These are phyloP conservation scores for Phoma sp. DNA, from an alignment of 2,329 filamentous ascomycete genomes.

Conservation along the genomic window DNA sequence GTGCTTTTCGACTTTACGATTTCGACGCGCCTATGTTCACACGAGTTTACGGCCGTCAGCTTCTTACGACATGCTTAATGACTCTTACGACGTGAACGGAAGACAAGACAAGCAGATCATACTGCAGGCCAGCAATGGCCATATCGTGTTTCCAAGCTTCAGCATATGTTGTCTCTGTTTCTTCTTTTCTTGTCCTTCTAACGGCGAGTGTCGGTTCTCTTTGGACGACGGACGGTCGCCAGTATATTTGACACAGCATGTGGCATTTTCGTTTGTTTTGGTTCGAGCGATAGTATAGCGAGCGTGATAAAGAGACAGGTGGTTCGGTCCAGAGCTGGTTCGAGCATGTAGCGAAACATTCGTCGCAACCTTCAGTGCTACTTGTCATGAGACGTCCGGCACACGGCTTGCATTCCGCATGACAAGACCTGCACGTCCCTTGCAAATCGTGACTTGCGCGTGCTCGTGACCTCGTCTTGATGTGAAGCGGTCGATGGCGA, in stretches of 20 bases:
- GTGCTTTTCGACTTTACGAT: slow-evolving; percentile 40
- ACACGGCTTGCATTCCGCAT: slow-evolving; percentile 11
- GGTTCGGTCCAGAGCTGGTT: slow-evolving; percentile 6
- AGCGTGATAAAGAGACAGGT: slow-evolving; percentile 8
- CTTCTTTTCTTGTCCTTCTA: slow-evolving; percentile 9
- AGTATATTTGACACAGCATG: slow-evolving; percentile 11
- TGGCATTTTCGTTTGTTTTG: slow-evolving; percentile 11
- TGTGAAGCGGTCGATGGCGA: not conserved
- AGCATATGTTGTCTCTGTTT: slow-evolving; percentile 25
- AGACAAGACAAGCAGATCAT: slow-evolving; percentile 56
- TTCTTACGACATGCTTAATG: slow-evolving; percentile 56
- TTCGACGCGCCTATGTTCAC: slow-evolving; percentile 45
- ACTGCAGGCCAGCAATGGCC: slow-evolving; percentile 57
- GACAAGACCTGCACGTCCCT: slow-evolving; percentile 6
- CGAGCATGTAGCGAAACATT: slow-evolving; percentile 4
- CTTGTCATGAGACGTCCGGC: not conserved
- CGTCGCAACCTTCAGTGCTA: not conserved
- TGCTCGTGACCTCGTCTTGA: slow-evolving; percentile 12
- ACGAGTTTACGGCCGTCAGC: slow-evolving; percentile 44
- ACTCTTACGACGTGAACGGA: slow-evolving; percentile 60
- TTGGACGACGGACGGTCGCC: not conserved
- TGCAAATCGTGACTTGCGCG: slow-evolving; percentile 10
- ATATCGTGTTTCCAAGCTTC: slow-evolving; percentile 49
- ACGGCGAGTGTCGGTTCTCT: slow-evolving; percentile 1
- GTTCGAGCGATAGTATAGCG: slow-evolving; percentile 6